phyloP scores from a whole-genome alignment of 768 basidiomycete genomes.

The Dentipellis sp. region DNA sequence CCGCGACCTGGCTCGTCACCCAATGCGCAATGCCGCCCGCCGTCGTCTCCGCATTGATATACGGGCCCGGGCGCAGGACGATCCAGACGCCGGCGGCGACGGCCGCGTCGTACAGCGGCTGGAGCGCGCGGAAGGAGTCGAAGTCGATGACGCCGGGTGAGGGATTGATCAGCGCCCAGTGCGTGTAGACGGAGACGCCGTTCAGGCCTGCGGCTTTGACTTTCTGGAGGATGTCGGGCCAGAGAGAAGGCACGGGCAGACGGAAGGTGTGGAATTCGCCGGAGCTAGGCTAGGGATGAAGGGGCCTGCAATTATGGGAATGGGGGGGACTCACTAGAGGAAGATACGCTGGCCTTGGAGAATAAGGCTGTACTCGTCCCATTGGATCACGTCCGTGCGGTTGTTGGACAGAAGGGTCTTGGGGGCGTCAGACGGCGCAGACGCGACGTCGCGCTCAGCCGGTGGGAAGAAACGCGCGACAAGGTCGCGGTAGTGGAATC shows the following conservation, averaged over 20 bases:
- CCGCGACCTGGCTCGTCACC: conserved; percentile 60
- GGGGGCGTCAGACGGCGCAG: not conserved
- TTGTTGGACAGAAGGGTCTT: conserved; percentile 5
- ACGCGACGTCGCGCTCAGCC: not conserved
- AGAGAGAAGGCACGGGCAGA: conserved; percentile 68
- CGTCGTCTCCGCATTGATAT: conserved; percentile 77
- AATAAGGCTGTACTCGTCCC: conserved; percentile 14
- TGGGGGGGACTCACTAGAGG: not conserved
- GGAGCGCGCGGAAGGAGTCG: conserved; percentile 54
- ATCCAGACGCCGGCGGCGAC: conserved; percentile 69
- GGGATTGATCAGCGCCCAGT: conserved; percentile 75
- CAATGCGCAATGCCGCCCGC: conserved; percentile 68
- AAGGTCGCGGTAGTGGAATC: not conserved
- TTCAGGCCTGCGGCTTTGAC: conserved; percentile 77
- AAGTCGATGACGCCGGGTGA: conserved; percentile 69
- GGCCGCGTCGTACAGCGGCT: conserved; percentile 68
- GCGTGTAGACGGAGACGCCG: conserved; percentile 66
- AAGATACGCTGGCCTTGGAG: conserved; percentile 10
- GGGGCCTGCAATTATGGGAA: not conserved
- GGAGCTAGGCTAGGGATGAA: conserved; percentile 34
- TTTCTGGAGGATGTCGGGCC: conserved; percentile 79
- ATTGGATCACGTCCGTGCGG: conserved; percentile 11
- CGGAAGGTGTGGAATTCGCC: conserved; percentile 85
- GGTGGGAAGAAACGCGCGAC: not conserved
- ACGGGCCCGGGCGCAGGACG: conserved; percentile 64